A percentile compares a stretch with the other conserved stretches of the same genome.
Evolutionary conservation across 1,139 yeast species (phyloP).

Genomic region (Geotrichum histeridarum): DNA sequence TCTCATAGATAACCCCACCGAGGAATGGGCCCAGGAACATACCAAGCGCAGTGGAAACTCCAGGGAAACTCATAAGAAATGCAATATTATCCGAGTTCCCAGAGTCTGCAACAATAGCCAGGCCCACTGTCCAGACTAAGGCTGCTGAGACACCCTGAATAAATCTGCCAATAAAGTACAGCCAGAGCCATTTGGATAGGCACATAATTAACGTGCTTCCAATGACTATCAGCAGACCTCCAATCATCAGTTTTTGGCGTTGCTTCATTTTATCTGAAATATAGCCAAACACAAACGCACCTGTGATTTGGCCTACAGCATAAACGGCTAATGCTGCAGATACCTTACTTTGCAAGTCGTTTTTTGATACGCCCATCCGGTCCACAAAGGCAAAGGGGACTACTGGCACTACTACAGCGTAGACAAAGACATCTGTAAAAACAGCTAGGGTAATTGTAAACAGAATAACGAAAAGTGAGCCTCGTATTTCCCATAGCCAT

Average conservation of each 20-base stretch:
- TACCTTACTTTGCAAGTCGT: constrained; percentile 31
- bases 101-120: constrained; percentile 37
- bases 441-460: constrained; percentile 33
- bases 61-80: constrained; percentile 34
- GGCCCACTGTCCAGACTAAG: constrained; percentile 39
- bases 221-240: constrained; percentile 33
- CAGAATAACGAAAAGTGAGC: constrained; percentile 30
- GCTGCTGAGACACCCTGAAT: constrained; percentile 38
- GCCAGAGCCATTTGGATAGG: constrained; percentile 29
- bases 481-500: constrained; percentile 30
- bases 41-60: constrained; percentile 35
- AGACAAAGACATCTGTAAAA: constrained; percentile 36
- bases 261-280: constrained; percentile 30
- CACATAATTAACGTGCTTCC: constrained; percentile 34
- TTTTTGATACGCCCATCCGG: constrained; percentile 31
- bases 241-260: constrained; percentile 33
- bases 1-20: constrained; percentile 38
- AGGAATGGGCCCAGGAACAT: constrained; percentile 36
- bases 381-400: constrained; percentile 35
- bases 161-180: constrained; percentile 36
- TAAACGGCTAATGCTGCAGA: constrained; percentile 35
- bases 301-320: constrained; percentile 36
- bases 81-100: constrained; percentile 30
- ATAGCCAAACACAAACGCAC: constrained; percentile 33
- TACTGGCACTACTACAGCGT: constrained; percentile 36